These are phyloP conservation scores for Gastrodia elata DNA, from an alignment of 106 monocot species.

Conservation along the genomic window DNA sequence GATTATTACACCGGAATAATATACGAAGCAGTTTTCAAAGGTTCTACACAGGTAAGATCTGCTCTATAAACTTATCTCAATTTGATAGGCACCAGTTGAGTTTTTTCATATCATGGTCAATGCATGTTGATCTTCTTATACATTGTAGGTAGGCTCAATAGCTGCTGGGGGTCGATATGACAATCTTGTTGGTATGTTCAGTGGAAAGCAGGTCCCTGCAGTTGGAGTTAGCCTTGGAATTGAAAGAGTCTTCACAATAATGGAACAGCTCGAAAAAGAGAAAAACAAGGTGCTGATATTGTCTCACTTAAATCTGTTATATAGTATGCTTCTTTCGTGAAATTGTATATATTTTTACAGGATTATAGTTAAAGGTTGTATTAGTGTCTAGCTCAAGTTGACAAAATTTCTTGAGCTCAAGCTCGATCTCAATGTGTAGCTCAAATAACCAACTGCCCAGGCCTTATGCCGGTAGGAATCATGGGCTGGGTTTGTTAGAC, in stretches of 20 bases:
- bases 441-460: too few relatives aligned
- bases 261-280: conserved; percentile 65
- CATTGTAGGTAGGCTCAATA: conserved; percentile 86
- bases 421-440: too few relatives aligned
- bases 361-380: too few relatives aligned
- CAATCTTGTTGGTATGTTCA: conserved; percentile 98
- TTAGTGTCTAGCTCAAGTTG: too few relatives aligned
- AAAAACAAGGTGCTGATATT: conserved; percentile 47
- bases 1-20: conserved; percentile 99
- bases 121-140: not conserved
- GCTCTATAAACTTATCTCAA: not conserved
- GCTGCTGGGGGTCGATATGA: conserved; percentile 97
- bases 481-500: too few relatives aligned
- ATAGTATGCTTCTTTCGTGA: not conserved
- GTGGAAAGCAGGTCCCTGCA: conserved; percentile 91
- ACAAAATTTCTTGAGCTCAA: too few relatives aligned
- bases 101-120: not conserved
- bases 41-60: conserved; percentile 69
- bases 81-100: not conserved
- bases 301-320: not conserved
- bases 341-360: not conserved
- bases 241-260: conserved; percentile 87
- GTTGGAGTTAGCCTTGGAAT: conserved; percentile 97
- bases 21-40: conserved; percentile 92
- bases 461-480: too few relatives aligned